Evolutionary conservation across 1,284 basidiomycete species (phyloP).

Genomic region (Exobasidium cylindrosporum): DNA sequence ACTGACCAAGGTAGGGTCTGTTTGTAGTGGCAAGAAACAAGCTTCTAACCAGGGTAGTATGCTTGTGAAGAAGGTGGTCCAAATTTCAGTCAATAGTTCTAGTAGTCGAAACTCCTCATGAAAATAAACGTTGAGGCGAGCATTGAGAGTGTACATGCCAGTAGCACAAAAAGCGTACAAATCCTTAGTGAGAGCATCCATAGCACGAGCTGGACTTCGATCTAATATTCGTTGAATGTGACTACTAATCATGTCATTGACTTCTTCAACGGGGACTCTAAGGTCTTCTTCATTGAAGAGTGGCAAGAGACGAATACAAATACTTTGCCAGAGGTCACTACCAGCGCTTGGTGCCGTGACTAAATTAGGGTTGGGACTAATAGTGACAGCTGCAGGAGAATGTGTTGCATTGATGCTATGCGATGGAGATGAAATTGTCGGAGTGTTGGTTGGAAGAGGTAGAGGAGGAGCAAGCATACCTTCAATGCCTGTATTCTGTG

Average conservation of each 20-base stretch:
- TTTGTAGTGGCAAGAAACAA: constrained; percentile 58
- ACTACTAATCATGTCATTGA: constrained; percentile 68
- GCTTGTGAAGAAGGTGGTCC: constrained; percentile 92
- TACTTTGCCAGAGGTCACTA: constrained; percentile 64
- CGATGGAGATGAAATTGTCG: neutral
- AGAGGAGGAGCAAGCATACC: neutral
- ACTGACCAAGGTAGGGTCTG: constrained; percentile 42
- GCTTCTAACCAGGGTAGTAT: constrained; percentile 82
- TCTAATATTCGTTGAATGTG: constrained; percentile 66
- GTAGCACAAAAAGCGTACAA: constrained; percentile 75
- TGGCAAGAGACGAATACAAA: constrained; percentile 82
- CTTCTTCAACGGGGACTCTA: constrained; percentile 83
- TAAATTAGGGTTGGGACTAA: neutral
- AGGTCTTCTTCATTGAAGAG: constrained; percentile 87
- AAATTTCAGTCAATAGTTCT: constrained; percentile 75
- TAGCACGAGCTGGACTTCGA: constrained; percentile 56
- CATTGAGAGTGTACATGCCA: constrained; percentile 87
- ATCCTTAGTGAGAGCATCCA: constrained; percentile 69
- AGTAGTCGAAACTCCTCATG: constrained; percentile 65
- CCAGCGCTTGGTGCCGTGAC: constrained; percentile 17
- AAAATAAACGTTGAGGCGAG: constrained; percentile 63
- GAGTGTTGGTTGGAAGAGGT: neutral
- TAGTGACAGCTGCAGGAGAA: neutral
- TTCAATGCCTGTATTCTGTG: neutral
- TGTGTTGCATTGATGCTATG: neutral